These are phyloP conservation scores for Zoysia japonica DNA, from an alignment of 176 grass and related monocot species.

Conservation along the genomic window DNA sequence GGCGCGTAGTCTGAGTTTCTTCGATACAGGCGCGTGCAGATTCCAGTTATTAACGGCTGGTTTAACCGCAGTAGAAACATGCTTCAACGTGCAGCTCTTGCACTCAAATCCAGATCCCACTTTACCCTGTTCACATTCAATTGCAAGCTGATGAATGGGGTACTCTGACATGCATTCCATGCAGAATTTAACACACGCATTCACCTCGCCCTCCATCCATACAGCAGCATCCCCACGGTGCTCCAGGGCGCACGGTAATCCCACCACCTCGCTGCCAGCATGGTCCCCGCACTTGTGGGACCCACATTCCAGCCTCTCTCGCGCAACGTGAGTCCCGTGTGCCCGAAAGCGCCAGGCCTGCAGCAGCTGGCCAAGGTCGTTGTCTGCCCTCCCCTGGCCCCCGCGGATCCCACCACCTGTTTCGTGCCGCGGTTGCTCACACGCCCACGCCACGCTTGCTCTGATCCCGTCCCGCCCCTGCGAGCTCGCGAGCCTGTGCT, in stretches of 20 bases:
- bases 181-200: slow-evolving; percentile 51
- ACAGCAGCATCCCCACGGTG: not conserved
- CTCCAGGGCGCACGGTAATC: not conserved
- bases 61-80: slow-evolving; percentile 38
- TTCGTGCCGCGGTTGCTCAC: slow-evolving; percentile 56
- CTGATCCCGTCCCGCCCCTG: not conserved
- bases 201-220: not conserved
- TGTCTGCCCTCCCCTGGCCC: slow-evolving; percentile 39
- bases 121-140: slow-evolving; percentile 38
- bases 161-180: slow-evolving; percentile 44
- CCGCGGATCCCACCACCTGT: slow-evolving; percentile 54
- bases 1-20: not conserved
- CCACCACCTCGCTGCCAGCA: not conserved
- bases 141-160: slow-evolving; percentile 21
- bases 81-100: not conserved
- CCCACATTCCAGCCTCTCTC: not conserved
- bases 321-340: not conserved
- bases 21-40: not conserved
- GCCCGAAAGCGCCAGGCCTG: not conserved
- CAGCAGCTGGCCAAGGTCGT: slow-evolving; percentile 39
- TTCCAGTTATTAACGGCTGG: not conserved
- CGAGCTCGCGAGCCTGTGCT: not conserved
- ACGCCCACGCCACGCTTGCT: slow-evolving; percentile 20
- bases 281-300: accelerated
- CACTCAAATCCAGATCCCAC: not conserved